phyloP scores from a whole-genome alignment of 2,329 filamentous ascomycete species.

The Teratosphaeria gauchensis region DNA sequence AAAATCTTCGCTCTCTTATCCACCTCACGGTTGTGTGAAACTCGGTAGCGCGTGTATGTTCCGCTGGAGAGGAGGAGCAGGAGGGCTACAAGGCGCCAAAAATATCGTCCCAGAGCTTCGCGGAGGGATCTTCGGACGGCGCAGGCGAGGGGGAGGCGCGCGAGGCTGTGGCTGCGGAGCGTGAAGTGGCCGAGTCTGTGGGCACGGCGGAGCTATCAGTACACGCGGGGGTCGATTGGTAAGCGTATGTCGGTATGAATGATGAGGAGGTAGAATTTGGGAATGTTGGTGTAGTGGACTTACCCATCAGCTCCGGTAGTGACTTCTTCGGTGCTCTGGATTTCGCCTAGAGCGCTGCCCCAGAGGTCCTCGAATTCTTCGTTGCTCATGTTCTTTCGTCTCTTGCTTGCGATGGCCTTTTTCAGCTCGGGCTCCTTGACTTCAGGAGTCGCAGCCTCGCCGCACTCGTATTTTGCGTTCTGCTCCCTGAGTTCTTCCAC shows the following conservation, averaged over 20 bases:
- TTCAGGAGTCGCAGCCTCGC: constrained; percentile 59
- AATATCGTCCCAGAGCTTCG: constrained; percentile 75
- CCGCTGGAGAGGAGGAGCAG: constrained; percentile 39
- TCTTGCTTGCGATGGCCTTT: constrained; percentile 62
- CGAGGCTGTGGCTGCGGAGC: constrained; percentile 81
- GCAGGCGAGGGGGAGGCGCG: constrained; percentile 79
- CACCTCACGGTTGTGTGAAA: constrained; percentile 54
- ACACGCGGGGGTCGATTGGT: constrained; percentile 7
- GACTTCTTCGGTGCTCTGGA: constrained; percentile 53
- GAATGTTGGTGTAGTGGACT: constrained; percentile 28
- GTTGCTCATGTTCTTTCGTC: constrained; percentile 72
- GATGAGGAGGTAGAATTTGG: constrained; percentile 4
- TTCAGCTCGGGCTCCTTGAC: constrained; percentile 63
- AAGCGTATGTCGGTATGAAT: constrained; percentile 10
- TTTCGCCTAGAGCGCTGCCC: constrained; percentile 62
- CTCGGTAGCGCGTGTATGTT: constrained; percentile 54
- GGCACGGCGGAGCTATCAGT: constrained; percentile 80
- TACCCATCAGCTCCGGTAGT: constrained; percentile 48
- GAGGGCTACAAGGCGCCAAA: constrained; percentile 68
- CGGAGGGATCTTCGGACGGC: constrained; percentile 68
- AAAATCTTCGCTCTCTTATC: constrained; percentile 69
- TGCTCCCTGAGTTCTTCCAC: constrained; percentile 78
- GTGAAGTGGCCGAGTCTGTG: constrained; percentile 44
- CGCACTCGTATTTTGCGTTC: constrained; percentile 84
- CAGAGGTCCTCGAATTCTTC: constrained; percentile 89